A percentile compares a stretch with the other conserved stretches of the same genome.
phyloP scores from a whole-genome alignment of 1,284 basidiomycete genomes.

The Tilletiaria anomala region DNA sequence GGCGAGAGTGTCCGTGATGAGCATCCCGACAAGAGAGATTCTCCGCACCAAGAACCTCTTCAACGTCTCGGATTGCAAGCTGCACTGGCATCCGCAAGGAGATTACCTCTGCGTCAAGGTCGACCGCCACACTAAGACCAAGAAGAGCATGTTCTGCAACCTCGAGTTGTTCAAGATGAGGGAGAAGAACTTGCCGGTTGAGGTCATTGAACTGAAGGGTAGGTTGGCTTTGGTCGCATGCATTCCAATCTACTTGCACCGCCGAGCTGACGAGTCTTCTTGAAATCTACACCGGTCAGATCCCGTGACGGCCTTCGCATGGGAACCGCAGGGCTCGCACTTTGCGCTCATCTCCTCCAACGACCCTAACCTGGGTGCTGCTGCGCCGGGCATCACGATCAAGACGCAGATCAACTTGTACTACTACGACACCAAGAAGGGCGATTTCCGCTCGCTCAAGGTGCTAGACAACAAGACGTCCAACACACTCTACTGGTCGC shows the following conservation, averaged over 20 bases:
- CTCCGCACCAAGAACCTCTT: constrained; percentile 94
- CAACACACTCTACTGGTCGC: constrained; percentile 95
- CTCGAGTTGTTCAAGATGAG: constrained; percentile 93
- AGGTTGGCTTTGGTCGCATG: not conserved
- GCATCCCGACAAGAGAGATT: constrained; percentile 69
- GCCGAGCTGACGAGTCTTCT: not conserved
- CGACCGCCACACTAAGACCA: constrained; percentile 96
- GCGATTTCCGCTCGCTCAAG: constrained; percentile 80
- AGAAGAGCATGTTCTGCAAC: constrained; percentile 98
- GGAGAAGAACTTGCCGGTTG: constrained; percentile 95
- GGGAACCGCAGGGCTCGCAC: constrained; percentile 92
- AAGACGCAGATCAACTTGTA: constrained; percentile 96
- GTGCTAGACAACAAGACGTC: constrained; percentile 71
- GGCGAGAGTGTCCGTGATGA: constrained; percentile 82
- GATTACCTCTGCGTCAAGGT: constrained; percentile 99
- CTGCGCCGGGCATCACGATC: constrained; percentile 74
- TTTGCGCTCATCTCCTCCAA: constrained; percentile 90
- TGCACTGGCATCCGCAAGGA: constrained; percentile 97
- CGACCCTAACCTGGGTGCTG: constrained; percentile 80
- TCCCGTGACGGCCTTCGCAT: constrained; percentile 88
- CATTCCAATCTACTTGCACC: no score
- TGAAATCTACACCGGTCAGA: constrained; percentile 48
- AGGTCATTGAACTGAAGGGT: constrained; percentile 95
- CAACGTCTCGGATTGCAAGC: constrained; percentile 95
- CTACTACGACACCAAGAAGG: constrained; percentile 80